Base-by-base conservation (phyloP, 2,329 filamentous ascomycete species). In the Coniella lustricola region DNA sequence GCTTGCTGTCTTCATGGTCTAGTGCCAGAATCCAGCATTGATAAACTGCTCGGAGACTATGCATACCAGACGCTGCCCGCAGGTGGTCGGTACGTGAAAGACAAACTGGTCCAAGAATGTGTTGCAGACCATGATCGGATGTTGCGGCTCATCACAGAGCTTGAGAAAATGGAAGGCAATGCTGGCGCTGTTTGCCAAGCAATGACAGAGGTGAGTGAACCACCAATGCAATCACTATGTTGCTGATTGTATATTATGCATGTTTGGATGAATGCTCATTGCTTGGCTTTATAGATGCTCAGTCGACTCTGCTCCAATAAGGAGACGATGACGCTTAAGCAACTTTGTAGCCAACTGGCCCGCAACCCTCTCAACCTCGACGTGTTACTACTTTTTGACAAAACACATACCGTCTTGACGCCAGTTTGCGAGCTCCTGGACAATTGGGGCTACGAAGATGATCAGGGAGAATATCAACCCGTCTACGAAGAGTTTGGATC, bases 151-250 rank as follows among this genome's bases (percentile, higher is more conserved):
- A 80, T 96, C 35, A 79, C 82, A 34, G 89, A 95, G 58, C 73
- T 98, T 20, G 89, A 95, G 49, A 85, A 84, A 44, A 90, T 93
- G 76, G 88, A 95, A 59, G 91, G 91, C 1, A 96, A 96, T 63
- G 88, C 88, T 2, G 89, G 87, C 2, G 88, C 89, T 2, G 87
- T 94, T 16, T 86, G 85, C 44, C 82, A 84, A 52, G 90, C 90
- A 3, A 72, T 90, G 38, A 79, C 82, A 34, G 85, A 88, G 70
- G 83, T 84, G 63, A 57, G 72, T 61, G 21, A 21, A 9, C 12
- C 5, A 8, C 10, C 4, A 33, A 32, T 16, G 25, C 2, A 8
- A 10, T 9, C 20, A 7, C 5, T 29, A 5, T 29, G 25, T 29
- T 29, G 5, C 25, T 29, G 10, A 13, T 4, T 8, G 21, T 16